Evolutionary conservation across 2,329 filamentous ascomycete species (phyloP).

Genomic region (Epichloe coenophiala): DNA sequence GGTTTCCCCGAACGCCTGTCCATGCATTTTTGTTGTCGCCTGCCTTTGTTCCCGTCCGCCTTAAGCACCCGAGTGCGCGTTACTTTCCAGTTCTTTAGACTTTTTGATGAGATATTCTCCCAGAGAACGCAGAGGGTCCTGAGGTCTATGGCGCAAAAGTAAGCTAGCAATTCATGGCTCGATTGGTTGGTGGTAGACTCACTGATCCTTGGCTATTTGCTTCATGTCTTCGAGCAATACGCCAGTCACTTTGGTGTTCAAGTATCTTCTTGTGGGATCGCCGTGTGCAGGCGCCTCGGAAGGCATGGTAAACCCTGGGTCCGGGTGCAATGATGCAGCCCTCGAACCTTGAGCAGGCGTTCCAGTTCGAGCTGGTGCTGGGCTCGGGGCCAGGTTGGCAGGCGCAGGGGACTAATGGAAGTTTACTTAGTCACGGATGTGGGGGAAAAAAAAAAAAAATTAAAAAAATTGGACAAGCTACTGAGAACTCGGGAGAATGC

Average conservation of each 20-base stretch:
- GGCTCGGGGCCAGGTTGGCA: conserved; percentile 24
- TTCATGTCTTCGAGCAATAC: conserved; percentile 65
- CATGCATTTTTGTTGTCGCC: not conserved
- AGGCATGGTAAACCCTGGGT: conserved; percentile 40
- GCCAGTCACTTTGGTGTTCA: conserved; percentile 58
- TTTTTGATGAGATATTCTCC: conserved; percentile 59
- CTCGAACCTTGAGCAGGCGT: conserved; percentile 39
- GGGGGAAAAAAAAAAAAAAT: no score
- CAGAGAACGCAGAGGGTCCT: conserved; percentile 53
- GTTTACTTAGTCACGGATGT: not conserved
- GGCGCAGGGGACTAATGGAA: conserved; percentile 23
- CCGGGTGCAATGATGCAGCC: conserved; percentile 43
- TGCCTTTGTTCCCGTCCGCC: not conserved
- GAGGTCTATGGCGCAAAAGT: conserved; percentile 33
- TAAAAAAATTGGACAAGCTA: not conserved
- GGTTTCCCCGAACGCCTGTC: conserved; percentile 4
- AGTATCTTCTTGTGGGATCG: conserved; percentile 54
- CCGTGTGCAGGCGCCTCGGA: conserved; percentile 49
- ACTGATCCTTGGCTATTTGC: conserved; percentile 56
- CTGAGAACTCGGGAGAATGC: no score
- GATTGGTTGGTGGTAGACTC: conserved; percentile 24
- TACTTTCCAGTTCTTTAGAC: conserved; percentile 48
- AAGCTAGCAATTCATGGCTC: not conserved
- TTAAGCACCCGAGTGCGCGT: not conserved
- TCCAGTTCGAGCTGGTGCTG: conserved; percentile 30